These are phyloP conservation scores for Bruguiera hainesii DNA, from an alignment of 441 rosid species.

Conservation along the genomic window DNA sequence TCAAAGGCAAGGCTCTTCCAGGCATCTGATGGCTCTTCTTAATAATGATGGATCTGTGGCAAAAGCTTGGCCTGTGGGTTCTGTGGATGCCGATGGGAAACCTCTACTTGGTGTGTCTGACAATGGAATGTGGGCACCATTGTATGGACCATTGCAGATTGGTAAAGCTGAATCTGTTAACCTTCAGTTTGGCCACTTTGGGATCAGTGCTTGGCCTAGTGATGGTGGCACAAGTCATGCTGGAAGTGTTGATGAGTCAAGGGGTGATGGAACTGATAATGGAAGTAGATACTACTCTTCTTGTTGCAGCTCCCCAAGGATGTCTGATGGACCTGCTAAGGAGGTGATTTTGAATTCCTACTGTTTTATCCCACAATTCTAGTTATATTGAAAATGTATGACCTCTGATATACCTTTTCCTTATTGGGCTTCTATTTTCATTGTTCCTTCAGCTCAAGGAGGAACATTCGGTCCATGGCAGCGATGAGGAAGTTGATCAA, in stretches of 20 bases:
- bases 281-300: conserved; percentile 83
- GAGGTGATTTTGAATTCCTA: conserved; percentile 49
- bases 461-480: conserved; percentile 83
- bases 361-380: neutral
- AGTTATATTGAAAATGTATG: neutral
- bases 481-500: conserved; percentile 91
- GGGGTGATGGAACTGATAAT: conserved; percentile 69
- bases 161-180: conserved; percentile 87
- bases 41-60: conserved; percentile 91
- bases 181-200: conserved; percentile 92
- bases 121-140: conserved; percentile 54
- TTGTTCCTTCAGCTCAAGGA: conserved; percentile 59
- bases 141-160: conserved; percentile 77
- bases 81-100: conserved; percentile 52
- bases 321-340: conserved; percentile 77
- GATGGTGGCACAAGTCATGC: conserved; percentile 93
- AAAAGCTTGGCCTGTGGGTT: conserved; percentile 85
- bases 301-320: conserved; percentile 93
- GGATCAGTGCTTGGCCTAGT: conserved; percentile 97
- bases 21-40: conserved; percentile 96
- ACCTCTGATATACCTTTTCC: neutral
- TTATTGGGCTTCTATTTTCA: neutral
- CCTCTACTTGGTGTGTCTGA: conserved; percentile 38
- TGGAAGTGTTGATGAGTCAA: conserved; percentile 77
- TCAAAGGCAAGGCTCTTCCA: conserved; percentile 85